Evolutionary conservation across 225 moss, liverwort and hornwort genomes (phyloP).

Genomic region (Straminergon stramineum): DNA sequence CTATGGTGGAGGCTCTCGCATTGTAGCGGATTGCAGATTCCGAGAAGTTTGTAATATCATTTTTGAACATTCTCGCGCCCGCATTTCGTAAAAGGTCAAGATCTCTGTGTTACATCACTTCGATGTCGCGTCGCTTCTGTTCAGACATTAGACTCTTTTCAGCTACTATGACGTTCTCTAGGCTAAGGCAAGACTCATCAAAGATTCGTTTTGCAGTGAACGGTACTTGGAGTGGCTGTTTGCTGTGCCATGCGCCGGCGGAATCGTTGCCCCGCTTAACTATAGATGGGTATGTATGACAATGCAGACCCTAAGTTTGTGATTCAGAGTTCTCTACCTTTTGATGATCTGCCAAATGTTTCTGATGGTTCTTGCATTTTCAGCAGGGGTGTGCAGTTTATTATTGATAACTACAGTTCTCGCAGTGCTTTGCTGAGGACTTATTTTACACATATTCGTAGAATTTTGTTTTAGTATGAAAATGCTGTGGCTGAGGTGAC

Average conservation of each 20-base stretch:
- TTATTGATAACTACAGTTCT: background rate
- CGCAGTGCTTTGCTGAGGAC: background rate
- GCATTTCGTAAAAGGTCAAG: background rate
- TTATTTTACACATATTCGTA: background rate
- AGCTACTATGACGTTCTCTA: background rate
- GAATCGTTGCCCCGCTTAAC: conserved; percentile 88
- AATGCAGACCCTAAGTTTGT: background rate
- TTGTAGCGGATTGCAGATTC: background rate
- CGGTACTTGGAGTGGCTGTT: conserved; percentile 91
- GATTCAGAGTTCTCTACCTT: background rate
- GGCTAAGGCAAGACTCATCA: background rate
- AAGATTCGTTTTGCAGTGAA: conserved; percentile 58
- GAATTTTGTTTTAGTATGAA: background rate
- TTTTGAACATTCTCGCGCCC: background rate
- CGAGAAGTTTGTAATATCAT: background rate
- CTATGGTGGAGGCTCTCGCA: background rate
- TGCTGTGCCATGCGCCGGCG: conserved; percentile 75
- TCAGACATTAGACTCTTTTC: background rate
- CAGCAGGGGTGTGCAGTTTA: background rate
- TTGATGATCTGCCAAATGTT: background rate
- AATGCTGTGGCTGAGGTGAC: background rate
- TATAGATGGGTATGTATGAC: conserved; percentile 79
- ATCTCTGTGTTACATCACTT: background rate
- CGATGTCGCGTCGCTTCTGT: background rate
- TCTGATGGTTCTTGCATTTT: background rate